Conservation (phyloP, 75 land plant species). For the Pinus taeda region DNA sequence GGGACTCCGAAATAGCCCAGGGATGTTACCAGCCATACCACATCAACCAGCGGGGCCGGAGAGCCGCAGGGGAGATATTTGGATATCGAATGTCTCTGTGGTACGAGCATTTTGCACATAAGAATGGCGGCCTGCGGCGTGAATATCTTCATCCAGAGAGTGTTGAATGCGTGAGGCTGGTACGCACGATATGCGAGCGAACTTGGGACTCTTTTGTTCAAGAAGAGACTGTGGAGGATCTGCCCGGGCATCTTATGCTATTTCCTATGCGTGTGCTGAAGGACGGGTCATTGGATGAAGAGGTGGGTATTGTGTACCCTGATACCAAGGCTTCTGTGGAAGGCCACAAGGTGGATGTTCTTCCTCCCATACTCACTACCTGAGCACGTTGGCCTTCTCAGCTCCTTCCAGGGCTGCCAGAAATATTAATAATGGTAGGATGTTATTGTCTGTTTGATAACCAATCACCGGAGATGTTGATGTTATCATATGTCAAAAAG, state of each 20-base stretch:
- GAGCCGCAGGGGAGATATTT: no score
- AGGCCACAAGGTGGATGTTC: slow-evolving; percentile 37
- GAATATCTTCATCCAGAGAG: slow-evolving; percentile 2
- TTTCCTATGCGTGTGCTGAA: slow-evolving; percentile 28
- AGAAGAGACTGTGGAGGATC: slow-evolving; percentile 21
- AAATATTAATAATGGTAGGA: no score
- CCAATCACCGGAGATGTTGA: no score
- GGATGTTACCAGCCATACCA: slow-evolving; percentile 31
- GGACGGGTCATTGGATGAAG: slow-evolving; percentile 14
- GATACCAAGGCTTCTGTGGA: slow-evolving; percentile 33
- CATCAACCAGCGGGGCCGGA: slow-evolving; percentile 7
- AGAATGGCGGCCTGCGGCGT: no score
- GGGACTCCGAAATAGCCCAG: no score
- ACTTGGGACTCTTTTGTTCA: slow-evolving; percentile 33
- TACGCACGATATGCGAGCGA: slow-evolving; percentile 18
- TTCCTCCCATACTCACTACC: slow-evolving; percentile 61
- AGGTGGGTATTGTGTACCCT: background rate
- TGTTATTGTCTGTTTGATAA: no score
- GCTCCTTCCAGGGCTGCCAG: no score
- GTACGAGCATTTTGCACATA: no score
- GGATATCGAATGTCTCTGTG: no score
- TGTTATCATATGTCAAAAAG: no score
- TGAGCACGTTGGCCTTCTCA: no score
- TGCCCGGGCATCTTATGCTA: slow-evolving; percentile 49
- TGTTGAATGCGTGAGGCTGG: slow-evolving; percentile 31